Evolutionary conservation across 108 stramenopile species (phyloP).

Genomic region (Skeletonema menzelii): DNA sequence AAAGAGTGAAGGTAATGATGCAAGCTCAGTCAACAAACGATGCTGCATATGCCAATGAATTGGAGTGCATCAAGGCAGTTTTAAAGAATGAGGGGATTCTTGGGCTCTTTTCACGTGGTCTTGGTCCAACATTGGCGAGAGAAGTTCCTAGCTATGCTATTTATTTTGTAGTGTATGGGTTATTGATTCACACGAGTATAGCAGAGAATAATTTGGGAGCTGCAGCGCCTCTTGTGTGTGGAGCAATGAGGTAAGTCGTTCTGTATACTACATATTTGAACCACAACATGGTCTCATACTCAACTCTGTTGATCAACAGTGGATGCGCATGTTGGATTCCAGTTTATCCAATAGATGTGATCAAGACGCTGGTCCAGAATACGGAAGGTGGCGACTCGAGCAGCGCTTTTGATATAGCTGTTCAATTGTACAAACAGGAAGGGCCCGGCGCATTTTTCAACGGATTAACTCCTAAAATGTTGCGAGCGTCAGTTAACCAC

Average conservation of each 20-base stretch:
- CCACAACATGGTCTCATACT: conserved; percentile 13
- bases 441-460: conserved; percentile 49
- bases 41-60: conserved; percentile 35
- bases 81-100: conserved; percentile 42
- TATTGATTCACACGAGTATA: conserved; percentile 33
- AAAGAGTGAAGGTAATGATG: conserved; percentile 57
- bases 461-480: conserved; percentile 53
- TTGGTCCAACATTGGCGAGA: conserved; percentile 41
- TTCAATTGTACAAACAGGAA: conserved; percentile 32
- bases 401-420: conserved; percentile 34
- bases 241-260: conserved; percentile 33
- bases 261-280: conserved; percentile 18
- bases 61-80: conserved; percentile 45
- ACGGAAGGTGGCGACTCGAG: conserved; percentile 19
- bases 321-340: conserved; percentile 48
- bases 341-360: conserved; percentile 56
- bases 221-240: conserved; percentile 46
- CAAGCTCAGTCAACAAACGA: conserved; percentile 35
- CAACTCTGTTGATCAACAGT: conserved; percentile 11
- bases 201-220: conserved; percentile 27
- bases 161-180: conserved; percentile 47
- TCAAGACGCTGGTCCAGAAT: conserved; percentile 53
- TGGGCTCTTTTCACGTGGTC: conserved; percentile 39
- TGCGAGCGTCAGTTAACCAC: conserved; percentile 56
- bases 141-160: conserved; percentile 52